Evolutionary conservation across 805 yeast genomes (phyloP), one percentile per base, ranked within the genome.

Genomic region (Blastobotrys peoriensis): DNA sequence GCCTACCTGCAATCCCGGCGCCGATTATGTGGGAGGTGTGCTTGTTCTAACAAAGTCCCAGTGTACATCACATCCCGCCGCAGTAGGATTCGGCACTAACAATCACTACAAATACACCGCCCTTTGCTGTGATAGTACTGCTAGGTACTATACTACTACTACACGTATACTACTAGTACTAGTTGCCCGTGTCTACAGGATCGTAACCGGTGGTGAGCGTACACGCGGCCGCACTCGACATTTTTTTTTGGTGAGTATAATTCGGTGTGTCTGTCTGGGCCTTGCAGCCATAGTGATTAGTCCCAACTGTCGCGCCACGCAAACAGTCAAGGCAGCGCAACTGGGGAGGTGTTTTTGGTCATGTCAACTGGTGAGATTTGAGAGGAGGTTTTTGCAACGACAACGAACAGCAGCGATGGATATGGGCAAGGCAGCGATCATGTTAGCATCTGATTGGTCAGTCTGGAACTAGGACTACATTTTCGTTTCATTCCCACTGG

Each of bases 131-230:
- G 30, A 25, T 25, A 25, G 30, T 25, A 25, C 30, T 25, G 13
- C 30, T 25, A 25, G 30, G 30, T 38, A 38, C 30, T 38, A 38
- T 23, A 38, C 33, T n/a, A 21, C 41, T 27, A 38, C 41, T 22
- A 23, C 17, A 36, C 38, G n/a, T 18, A 34, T 10, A 36, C 21
- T 36, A 25, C 30, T 25, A 25, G 30, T 25, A 25, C 30, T 25
- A 8, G 30, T 25, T 25, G 30, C 30, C 30, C 30, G 8, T 25
- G 10, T 25, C 30, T 25, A 25, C 30, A 25, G 30, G 30, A 25
- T 25, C 13, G 30, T 25, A 25, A 25, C 30, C 30, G 30, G 30
- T n/a, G n/a, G n/a, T 25, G 30, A 25, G 30, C 30, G 30, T 25
- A 25, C 13, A 25, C 30, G 30, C 30, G 30, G 30, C 20, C 17